Conservation (phyloP, 2,329 filamentous ascomycete species). For the Trichoderma gracile region DNA sequence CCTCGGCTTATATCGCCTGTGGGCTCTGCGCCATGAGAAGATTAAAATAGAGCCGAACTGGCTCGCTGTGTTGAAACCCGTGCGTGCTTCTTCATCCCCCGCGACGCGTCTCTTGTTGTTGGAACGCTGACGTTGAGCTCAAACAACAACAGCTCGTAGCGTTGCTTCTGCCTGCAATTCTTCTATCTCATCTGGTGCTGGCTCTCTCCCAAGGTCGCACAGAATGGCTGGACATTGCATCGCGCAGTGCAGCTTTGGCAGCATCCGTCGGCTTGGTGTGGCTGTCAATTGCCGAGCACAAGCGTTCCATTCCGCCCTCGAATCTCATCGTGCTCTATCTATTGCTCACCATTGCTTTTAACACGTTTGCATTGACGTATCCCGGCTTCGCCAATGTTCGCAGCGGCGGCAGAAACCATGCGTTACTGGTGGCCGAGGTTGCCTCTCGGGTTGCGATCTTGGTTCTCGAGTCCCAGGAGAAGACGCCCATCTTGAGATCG, state of each 20-base stretch:
- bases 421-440: background rate
- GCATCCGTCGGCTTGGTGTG: slow-evolving; percentile 2
- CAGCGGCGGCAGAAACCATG: background rate
- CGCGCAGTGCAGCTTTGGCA: background rate
- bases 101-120: background rate
- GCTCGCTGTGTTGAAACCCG: slow-evolving; percentile 13
- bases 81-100: background rate
- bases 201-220: background rate
- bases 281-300: slow-evolving; percentile 18
- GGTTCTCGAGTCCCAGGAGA: slow-evolving; percentile 9
- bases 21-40: slow-evolving; percentile 5
- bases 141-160: slow-evolving; percentile 18
- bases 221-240: background rate
- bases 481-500: background rate
- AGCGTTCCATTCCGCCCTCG: slow-evolving; percentile 18
- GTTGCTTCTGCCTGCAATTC: background rate
- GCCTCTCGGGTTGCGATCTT: background rate
- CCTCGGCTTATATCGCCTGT: background rate
- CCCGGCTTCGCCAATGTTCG: background rate
- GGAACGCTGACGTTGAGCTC: background rate
- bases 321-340: slow-evolving; percentile 10
- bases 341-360: background rate
- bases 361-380: background rate
- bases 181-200: background rate
- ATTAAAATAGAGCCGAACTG: slow-evolving; percentile 16